Percentiles rank a stretch among this genome's conserved stretches.
phyloP scores from a whole-genome alignment of 2,329 filamentous ascomycete species.

The Aureobasidium zeae region DNA sequence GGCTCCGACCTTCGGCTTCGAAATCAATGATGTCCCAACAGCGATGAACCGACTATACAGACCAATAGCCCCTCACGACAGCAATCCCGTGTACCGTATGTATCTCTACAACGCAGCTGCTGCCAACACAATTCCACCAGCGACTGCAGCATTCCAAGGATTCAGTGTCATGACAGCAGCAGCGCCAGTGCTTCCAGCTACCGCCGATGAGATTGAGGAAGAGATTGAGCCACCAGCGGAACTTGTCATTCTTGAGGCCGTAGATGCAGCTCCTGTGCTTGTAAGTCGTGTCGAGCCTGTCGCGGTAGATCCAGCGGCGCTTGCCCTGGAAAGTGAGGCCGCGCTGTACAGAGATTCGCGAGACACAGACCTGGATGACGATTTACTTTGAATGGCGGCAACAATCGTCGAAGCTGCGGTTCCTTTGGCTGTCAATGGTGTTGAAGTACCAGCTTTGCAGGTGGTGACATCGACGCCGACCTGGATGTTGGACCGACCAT shows the following conservation, averaged over 20 bases:
- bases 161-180: background rate
- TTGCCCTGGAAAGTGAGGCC: background rate
- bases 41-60: too few relatives aligned
- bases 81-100: too few relatives aligned
- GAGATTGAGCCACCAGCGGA: background rate
- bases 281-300: background rate
- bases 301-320: background rate
- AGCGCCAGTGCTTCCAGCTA: background rate
- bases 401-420: background rate
- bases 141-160: background rate
- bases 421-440: constrained; percentile 1
- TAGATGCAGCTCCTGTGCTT: background rate
- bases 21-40: too few relatives aligned
- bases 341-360: background rate
- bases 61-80: too few relatives aligned
- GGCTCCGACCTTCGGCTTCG: too few relatives aligned
- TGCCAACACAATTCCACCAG: background rate
- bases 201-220: background rate
- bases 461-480: background rate
- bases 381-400: constrained; percentile 1
- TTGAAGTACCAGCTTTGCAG: background rate
- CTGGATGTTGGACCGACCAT: background rate
- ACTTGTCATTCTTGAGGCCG: background rate
- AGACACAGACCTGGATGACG: background rate
- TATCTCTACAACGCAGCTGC: constrained; percentile 1